Conservation (phyloP, 495 filamentous ascomycete species). For the Hypoxylon fuscum region DNA sequence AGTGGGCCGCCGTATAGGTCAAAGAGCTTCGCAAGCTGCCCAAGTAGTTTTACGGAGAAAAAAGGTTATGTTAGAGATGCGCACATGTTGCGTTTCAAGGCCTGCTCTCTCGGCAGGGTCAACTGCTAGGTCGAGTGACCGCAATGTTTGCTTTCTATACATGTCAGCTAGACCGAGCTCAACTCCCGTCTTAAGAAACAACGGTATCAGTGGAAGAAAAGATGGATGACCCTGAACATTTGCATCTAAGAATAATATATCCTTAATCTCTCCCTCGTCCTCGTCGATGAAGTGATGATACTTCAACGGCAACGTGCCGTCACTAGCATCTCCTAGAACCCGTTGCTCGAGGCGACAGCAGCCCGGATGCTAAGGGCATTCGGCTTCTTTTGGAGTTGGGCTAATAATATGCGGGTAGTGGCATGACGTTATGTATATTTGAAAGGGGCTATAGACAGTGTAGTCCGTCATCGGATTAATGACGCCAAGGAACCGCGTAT, state of each 20-base stretch:
- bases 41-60: not conserved
- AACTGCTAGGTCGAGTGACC: not conserved
- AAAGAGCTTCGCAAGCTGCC: conserved; percentile 26
- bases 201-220: conserved; percentile 1
- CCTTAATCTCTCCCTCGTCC: not conserved
- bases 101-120: not conserved
- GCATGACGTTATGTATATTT: conserved; percentile 5
- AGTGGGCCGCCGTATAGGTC: conserved; percentile 3
- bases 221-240: not conserved
- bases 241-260: conserved; percentile 5
- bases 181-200: conserved; percentile 27
- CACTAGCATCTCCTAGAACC: not conserved
- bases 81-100: not conserved
- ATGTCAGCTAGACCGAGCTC: conserved; percentile 17
- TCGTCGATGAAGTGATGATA: conserved; percentile 34
- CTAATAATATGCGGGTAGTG: not conserved
- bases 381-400: not conserved
- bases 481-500: conserved; percentile 21
- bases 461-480: conserved; percentile 32
- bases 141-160: not conserved
- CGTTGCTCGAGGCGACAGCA: conserved; percentile 27
- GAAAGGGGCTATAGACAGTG: conserved; percentile 31
- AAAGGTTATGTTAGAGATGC: not conserved
- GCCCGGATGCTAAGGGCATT: conserved; percentile 18
- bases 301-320: not conserved